Evolutionary conservation across 2,329 filamentous ascomycete species (phyloP).

Genomic region (Nannizziopsis barbatae): DNA sequence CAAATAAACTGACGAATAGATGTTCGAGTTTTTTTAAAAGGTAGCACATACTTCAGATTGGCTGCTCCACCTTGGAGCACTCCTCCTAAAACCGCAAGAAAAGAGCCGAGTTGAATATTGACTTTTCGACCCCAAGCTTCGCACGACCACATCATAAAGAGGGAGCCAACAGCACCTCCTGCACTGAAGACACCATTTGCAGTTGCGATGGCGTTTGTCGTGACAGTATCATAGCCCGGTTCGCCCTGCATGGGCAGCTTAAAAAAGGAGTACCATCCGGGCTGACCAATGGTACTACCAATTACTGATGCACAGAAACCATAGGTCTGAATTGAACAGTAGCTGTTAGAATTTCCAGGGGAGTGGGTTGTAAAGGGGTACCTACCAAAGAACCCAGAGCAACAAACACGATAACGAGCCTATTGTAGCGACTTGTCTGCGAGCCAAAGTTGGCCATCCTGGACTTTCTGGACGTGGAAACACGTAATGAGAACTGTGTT

Average conservation of each 20-base stretch:
- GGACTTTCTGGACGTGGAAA: not conserved
- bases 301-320: conserved; percentile 44
- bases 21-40: not conserved
- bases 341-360: not conserved
- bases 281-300: conserved; percentile 43
- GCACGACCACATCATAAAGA: conserved; percentile 43
- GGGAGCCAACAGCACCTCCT: conserved; percentile 38
- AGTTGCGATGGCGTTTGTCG: conserved; percentile 39
- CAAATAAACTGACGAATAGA: not conserved
- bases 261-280: conserved; percentile 43
- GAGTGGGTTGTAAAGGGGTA: not conserved
- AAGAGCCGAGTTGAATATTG: conserved; percentile 39
- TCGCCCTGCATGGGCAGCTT: conserved; percentile 36
- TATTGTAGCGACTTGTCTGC: conserved; percentile 31
- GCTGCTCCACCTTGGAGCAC: conserved; percentile 38
- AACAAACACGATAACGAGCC: conserved; percentile 31
- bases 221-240: conserved; percentile 37
- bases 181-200: conserved; percentile 42
- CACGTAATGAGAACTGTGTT: too few relatives aligned
- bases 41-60: conserved; percentile 29
- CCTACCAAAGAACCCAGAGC: conserved; percentile 33
- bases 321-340: conserved; percentile 33
- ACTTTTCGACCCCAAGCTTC: conserved; percentile 35
- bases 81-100: conserved; percentile 37
- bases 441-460: conserved; percentile 25